These are phyloP conservation scores for Eutrema japonicum DNA, from an alignment of 345 rosid genomes.

Conservation along the genomic window DNA sequence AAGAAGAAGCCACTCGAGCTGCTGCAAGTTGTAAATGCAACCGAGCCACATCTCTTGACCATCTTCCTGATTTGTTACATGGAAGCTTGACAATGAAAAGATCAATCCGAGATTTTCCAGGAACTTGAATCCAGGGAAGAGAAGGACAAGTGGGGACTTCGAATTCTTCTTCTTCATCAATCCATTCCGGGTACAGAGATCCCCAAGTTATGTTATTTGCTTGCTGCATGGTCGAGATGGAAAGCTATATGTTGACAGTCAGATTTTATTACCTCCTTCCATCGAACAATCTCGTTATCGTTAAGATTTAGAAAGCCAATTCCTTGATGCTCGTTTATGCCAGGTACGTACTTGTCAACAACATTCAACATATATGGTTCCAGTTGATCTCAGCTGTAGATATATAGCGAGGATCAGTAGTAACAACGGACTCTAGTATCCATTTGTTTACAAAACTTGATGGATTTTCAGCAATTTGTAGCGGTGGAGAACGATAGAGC, in stretches of 20 bases:
- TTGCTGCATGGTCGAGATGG: constrained; percentile 50
- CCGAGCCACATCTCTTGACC: constrained; percentile 88
- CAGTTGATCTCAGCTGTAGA: constrained; percentile 62
- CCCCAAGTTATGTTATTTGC: constrained; percentile 66
- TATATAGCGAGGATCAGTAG: constrained; percentile 61
- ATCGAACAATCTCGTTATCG: constrained; percentile 55
- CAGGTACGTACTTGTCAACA: constrained; percentile 53
- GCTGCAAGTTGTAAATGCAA: constrained; percentile 85
- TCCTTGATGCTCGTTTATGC: constrained; percentile 59
- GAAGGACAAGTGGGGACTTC: constrained; percentile 84
- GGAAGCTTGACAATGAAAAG: constrained; percentile 82
- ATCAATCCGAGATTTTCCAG: constrained; percentile 78
- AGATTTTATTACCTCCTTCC: constrained; percentile 59
- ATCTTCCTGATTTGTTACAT: constrained; percentile 60
- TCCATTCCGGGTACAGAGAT: too few relatives aligned
- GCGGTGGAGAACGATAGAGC: constrained; percentile 63
- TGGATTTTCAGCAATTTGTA: constrained; percentile 61
- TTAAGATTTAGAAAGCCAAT: constrained; percentile 79
- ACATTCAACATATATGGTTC: constrained; percentile 61
- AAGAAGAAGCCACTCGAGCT: constrained; percentile 77
- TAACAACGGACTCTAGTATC: constrained; percentile 50
- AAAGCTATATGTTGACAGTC: constrained; percentile 66
- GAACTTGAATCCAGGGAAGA: constrained; percentile 65
- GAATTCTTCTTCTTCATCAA: constrained; percentile 85
- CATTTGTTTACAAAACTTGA: constrained; percentile 40